These are phyloP conservation scores for Phlyctochytrium planicorne DNA, from an alignment of 192 early-diverging fungal genomes.

Conservation along the genomic window DNA sequence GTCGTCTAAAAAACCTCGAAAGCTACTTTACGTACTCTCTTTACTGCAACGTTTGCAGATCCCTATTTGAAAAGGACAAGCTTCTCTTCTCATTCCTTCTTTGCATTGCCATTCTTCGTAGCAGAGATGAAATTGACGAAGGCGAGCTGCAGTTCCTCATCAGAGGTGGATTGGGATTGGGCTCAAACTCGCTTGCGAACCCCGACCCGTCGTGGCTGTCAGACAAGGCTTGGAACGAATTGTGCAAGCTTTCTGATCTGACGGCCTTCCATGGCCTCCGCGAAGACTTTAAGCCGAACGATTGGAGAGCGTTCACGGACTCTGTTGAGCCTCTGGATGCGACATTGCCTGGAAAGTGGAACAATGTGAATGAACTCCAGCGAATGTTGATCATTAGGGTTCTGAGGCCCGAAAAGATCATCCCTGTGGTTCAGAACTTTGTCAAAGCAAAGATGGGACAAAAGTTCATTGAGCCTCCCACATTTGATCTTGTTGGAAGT, in stretches of 20 bases:
- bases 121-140: conserved; percentile 50
- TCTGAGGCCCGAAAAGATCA: conserved; percentile 52
- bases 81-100: conserved; percentile 64
- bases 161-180: conserved; percentile 57
- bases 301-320: conserved; percentile 52
- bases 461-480: conserved; percentile 67
- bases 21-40: conserved; percentile 65
- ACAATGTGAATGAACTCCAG: conserved; percentile 48
- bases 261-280: conserved; percentile 51
- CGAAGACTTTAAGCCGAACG: conserved; percentile 47
- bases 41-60: conserved; percentile 64
- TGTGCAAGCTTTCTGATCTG: conserved; percentile 49
- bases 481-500: conserved; percentile 60
- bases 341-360: conserved; percentile 49
- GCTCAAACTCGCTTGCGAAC: conserved; percentile 37
- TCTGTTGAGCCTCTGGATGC: conserved; percentile 37
- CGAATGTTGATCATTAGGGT: conserved; percentile 52
- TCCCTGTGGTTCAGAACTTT: conserved; percentile 57
- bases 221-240: conserved; percentile 58
- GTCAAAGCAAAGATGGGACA: conserved; percentile 62
- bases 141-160: conserved; percentile 52
- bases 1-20: conserved; percentile 62
- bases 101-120: conserved; percentile 53
- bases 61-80: conserved; percentile 71
- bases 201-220: conserved; percentile 52